Evolutionary conservation across 768 basidiomycete genomes (phyloP), one percentile per base, ranked within the genome.

Genomic region (Mycena capillaripes): DNA sequence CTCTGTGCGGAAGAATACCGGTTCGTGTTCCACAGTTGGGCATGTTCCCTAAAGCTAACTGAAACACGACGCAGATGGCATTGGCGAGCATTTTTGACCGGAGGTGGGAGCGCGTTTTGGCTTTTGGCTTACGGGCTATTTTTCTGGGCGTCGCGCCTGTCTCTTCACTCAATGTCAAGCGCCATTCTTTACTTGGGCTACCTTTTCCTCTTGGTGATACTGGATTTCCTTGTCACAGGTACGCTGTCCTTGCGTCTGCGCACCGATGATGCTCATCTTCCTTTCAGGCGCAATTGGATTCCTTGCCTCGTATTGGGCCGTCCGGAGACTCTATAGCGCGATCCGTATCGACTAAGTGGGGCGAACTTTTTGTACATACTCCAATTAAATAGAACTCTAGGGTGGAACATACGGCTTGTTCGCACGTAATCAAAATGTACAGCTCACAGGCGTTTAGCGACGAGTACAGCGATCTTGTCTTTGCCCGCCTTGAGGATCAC

Each of bases 1-100:
- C 88, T 99, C 19, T 98, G 97, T 73, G 94, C 96, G 8, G 97
- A 98, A 81, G 97, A 99, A 77, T 98, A 98, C 80, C 86, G 95
- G 93, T 95, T 64, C 67, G 87, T 79, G 17, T 48, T n/a, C n/a
- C n/a, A n/a, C n/a, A n/a, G n/a, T n/a, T n/a, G n/a, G n/a, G n/a
- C n/a, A n/a, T n/a, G n/a, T n/a, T n/a, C n/a, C n/a, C n/a, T n/a
- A n/a, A n/a, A n/a, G n/a, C n/a, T n/a, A n/a, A n/a, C n/a, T n/a
- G n/a, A n/a, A n/a, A n/a, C n/a, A n/a, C n/a, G 61, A 34, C 38
- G 34, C 70, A 94, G 96, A 69, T 99, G 97, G 97, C 97, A 99
- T 70, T 99, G 97, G 97, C 90, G 96, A 53, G 89, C 95, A 6
- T 98, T 99, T 87, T 77, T 97, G 72, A 93, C 91, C 34, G 97